These are phyloP conservation scores for Septoria petroselini DNA, from an alignment of 2,329 filamentous ascomycete species.

Conservation along the genomic window DNA sequence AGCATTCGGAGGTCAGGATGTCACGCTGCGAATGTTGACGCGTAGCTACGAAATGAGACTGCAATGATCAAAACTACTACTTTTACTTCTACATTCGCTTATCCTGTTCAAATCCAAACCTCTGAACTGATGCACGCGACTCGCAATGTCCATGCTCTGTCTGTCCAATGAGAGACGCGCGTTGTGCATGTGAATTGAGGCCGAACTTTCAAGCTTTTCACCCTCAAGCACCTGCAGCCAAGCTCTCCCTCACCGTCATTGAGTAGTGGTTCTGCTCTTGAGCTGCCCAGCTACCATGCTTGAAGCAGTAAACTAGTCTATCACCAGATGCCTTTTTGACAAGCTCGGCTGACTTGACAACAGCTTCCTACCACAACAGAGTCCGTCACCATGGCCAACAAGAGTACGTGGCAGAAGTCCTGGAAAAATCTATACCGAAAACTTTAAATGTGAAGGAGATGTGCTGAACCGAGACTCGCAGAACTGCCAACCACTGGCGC, in stretches of 20 bases:
- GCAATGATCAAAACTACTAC: slow-evolving; percentile 7
- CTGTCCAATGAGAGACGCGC: slow-evolving; percentile 6
- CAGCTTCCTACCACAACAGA: slow-evolving; percentile 11
- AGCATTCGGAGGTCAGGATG: slow-evolving; percentile 24
- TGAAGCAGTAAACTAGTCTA: slow-evolving; percentile 1
- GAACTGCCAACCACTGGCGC: slow-evolving; percentile 20
- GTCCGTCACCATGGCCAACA: slow-evolving; percentile 15
- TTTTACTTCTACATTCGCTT: background rate
- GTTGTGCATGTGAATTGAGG: slow-evolving; percentile 5
- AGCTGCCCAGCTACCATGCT: slow-evolving; percentile 2
- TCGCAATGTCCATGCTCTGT: background rate
- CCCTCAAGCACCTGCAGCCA: background rate
- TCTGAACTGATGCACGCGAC: background rate
- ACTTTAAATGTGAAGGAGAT: background rate
- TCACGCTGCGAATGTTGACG: slow-evolving; percentile 24
- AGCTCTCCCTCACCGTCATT: slow-evolving; percentile 7
- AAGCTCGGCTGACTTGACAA: background rate
- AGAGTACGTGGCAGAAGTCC: slow-evolving; percentile 14
- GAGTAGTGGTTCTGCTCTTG: background rate
- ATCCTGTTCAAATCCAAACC: background rate
- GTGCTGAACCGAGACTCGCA: slow-evolving; percentile 12
- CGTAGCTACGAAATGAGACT: slow-evolving; percentile 21
- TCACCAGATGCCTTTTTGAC: background rate
- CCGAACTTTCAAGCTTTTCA: slow-evolving; percentile 1
- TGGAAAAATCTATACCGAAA: background rate